These are phyloP conservation scores for Malus hybrid DNA, from an alignment of 331 rosid genomes.

Conservation along the genomic window DNA sequence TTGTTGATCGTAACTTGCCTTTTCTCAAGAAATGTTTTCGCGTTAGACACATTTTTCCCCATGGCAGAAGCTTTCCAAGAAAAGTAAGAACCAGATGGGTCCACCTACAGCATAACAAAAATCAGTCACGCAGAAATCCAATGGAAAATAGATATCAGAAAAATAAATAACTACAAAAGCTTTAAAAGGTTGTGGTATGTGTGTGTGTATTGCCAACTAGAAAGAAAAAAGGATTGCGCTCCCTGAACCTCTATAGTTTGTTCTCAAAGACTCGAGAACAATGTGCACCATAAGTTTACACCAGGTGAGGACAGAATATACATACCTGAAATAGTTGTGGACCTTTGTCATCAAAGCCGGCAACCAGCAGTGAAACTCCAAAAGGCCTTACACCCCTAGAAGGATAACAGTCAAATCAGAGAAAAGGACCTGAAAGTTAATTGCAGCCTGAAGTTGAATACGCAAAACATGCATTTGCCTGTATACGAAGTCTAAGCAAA, in stretches of 20 bases:
- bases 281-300: neutral
- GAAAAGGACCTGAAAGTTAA: neutral
- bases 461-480: neutral
- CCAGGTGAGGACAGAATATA: neutral
- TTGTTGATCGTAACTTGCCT: conserved; percentile 32
- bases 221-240: too few relatives aligned
- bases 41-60: conserved; percentile 94
- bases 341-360: conserved; percentile 88
- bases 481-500: neutral
- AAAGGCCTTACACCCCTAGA: conserved; percentile 87
- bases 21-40: conserved; percentile 89
- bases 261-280: neutral
- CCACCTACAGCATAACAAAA: conserved; percentile 46
- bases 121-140: neutral
- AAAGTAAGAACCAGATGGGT: conserved; percentile 88
- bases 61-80: conserved; percentile 96
- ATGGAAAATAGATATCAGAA: neutral
- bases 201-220: neutral
- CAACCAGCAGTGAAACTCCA: conserved; percentile 82
- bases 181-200: neutral
- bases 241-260: neutral
- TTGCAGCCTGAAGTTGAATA: neutral
- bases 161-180: neutral
- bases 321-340: conserved; percentile 83
- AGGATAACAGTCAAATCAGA: neutral